Evolutionary conservation across 768 basidiomycete species (phyloP), one percentile per base, ranked within the genome.

Genomic region (Boletus fagicola): DNA sequence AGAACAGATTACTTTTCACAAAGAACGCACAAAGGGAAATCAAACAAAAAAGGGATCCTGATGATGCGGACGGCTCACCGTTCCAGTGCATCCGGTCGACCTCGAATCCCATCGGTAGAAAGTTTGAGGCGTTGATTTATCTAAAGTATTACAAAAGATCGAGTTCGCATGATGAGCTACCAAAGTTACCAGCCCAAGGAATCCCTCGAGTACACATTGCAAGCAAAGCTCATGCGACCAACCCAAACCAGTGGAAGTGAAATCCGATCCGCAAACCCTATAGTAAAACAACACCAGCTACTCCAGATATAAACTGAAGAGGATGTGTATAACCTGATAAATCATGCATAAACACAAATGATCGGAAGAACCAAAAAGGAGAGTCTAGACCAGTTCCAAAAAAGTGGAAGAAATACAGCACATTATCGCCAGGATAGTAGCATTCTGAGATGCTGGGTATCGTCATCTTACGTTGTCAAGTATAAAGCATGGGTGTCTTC

Each of bases 381-480:
- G 42, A 31, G 45, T 40, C 10, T 39, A 51, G 53, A 22, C 57
- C 62, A 60, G 67, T 63, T 61, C 58, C 61, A 16, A 47, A 28
- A 31, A 36, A 16, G 33, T 12, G 18, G 46, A 31, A 36, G 53
- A 24, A 15, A 38, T 10, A 50, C 40, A 49, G 39, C 16, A 38
- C 24, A 42, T 47, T 44, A 63, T 74, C 67, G 33, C 71, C 62
- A 64, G 71, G 68, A 68, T 54, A 49, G 24, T 22, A 33, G 39
- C 57, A 54, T 39, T 42, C 49, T 33, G 51, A 53, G 51, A 71
- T 51, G 62, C 77, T 42, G 63, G 79, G 74, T 62, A 65, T 62
- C 63, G 28, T 78, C 75, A 44, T 64, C 58, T 26, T 54, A 65
- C 56, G 82, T 70, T 46, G 74, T 76, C 57, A 79, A 71, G 79